phyloP scores from a whole-genome alignment of 345 rosid species.

The Bruguiera gymnorhiza region DNA sequence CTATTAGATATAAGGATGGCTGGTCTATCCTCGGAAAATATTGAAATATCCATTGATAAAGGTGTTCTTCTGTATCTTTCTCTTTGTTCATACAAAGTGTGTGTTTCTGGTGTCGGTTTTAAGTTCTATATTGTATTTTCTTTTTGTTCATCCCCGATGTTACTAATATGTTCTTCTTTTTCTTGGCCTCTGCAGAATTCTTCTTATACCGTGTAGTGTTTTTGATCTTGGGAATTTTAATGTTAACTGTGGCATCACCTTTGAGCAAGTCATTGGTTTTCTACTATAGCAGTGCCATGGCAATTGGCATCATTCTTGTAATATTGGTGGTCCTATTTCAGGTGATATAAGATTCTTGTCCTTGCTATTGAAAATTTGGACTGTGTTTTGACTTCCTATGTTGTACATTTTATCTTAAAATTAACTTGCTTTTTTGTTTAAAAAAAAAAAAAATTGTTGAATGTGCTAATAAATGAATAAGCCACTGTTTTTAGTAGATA shows the following conservation, averaged over 20 bases:
- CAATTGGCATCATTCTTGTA: constrained; percentile 83
- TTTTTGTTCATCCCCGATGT: constrained; percentile 2
- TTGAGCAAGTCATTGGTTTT: constrained; percentile 76
- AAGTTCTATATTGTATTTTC: background rate
- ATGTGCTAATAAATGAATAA: background rate
- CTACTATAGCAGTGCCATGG: constrained; percentile 92
- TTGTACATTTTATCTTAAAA: background rate
- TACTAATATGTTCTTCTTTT: constrained; percentile 10
- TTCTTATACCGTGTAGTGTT: constrained; percentile 60
- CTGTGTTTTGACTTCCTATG: background rate
- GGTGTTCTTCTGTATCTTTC: constrained; percentile 29
- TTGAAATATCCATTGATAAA: constrained; percentile 63
- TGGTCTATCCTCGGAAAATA: constrained; percentile 37
- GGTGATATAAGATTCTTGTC: constrained; percentile 35
- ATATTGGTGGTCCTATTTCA: constrained; percentile 80
- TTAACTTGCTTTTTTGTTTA: background rate
- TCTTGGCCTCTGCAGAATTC: constrained; percentile 49
- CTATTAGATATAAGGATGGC: constrained; percentile 58
- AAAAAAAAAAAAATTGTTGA: background rate
- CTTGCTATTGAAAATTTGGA: background rate
- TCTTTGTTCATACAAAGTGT: background rate
- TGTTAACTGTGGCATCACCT: constrained; percentile 58
- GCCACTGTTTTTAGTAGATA: background rate
- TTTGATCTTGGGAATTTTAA: constrained; percentile 52
- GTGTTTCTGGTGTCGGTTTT: background rate